Evolutionary conservation across 2,329 filamentous ascomycete genomes (phyloP).

Genomic region (Diaporthe nobilis): DNA sequence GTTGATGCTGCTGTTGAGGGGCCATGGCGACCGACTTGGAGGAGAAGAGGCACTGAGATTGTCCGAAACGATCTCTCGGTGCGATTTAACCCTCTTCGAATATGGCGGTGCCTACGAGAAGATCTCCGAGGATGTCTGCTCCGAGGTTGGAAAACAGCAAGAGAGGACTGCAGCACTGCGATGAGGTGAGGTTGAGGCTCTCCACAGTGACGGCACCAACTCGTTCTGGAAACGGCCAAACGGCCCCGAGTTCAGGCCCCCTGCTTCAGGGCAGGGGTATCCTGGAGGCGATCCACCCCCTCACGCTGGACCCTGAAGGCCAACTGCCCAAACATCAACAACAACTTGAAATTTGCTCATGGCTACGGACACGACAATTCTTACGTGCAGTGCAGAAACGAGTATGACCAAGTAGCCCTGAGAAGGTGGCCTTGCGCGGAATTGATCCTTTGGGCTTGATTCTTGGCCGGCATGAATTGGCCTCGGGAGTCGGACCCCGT

Average conservation of each 20-base stretch:
- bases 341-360: not conserved
- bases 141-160: not conserved
- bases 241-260: constrained; percentile 10
- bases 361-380: not conserved
- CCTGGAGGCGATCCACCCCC: not conserved
- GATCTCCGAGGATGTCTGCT: too few species aligned
- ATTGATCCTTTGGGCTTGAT: not conserved
- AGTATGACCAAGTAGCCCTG: not conserved
- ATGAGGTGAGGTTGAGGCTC: constrained; percentile 24
- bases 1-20: constrained; percentile 25
- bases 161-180: not conserved
- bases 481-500: not conserved
- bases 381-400: not conserved
- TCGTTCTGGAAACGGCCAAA: not conserved
- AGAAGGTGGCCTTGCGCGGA: not conserved
- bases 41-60: not conserved
- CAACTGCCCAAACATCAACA: not conserved
- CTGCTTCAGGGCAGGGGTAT: constrained; percentile 8
- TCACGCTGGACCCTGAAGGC: not conserved
- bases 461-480: not conserved
- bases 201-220: constrained; percentile 6
- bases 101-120: not conserved
- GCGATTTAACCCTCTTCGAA: accelerated
- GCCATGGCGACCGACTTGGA: not conserved
- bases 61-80: not conserved